phyloP scores from a whole-genome alignment of 495 filamentous ascomycete species.

The Aspergillus asperescens region DNA sequence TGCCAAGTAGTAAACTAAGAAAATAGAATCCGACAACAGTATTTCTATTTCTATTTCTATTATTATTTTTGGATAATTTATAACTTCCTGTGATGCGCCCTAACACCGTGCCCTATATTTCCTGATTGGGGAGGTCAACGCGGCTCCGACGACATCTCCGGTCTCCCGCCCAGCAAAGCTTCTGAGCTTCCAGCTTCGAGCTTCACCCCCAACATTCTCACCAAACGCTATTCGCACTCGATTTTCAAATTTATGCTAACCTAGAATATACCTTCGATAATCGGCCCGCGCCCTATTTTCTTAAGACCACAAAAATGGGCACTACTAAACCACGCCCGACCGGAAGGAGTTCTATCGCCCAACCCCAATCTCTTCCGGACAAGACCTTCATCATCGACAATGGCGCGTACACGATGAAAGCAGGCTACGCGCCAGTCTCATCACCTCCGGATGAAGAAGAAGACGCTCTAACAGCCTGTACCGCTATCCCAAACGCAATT shows the following conservation, averaged over 20 bases:
- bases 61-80: no score
- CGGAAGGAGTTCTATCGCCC: constrained; percentile 26
- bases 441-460: constrained; percentile 36
- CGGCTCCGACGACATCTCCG: constrained; percentile 9
- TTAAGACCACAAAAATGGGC: constrained; percentile 25
- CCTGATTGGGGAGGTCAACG: constrained; percentile 16
- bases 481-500: constrained; percentile 79
- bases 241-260: not conserved
- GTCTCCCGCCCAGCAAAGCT: constrained; percentile 7
- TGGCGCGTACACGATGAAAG: constrained; percentile 90
- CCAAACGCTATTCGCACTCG: not conserved
- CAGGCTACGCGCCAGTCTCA: constrained; percentile 62
- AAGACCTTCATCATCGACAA: constrained; percentile 89
- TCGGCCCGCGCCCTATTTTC: not conserved
- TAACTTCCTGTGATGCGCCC: constrained; percentile 10
- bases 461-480: constrained; percentile 45
- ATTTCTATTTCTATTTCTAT: no score
- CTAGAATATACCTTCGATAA: not conserved
- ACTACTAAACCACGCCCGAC: constrained; percentile 35
- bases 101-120: constrained; percentile 28
- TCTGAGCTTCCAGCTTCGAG: not conserved
- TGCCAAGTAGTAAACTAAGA: no score
- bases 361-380: constrained; percentile 43
- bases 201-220: not conserved
- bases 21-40: no score